A percentile compares a stretch with the other conserved stretches of the same genome.
Conservation (phyloP, 2,329 filamentous ascomycete species). For the Pseudocercospora fijiensis region DNA sequence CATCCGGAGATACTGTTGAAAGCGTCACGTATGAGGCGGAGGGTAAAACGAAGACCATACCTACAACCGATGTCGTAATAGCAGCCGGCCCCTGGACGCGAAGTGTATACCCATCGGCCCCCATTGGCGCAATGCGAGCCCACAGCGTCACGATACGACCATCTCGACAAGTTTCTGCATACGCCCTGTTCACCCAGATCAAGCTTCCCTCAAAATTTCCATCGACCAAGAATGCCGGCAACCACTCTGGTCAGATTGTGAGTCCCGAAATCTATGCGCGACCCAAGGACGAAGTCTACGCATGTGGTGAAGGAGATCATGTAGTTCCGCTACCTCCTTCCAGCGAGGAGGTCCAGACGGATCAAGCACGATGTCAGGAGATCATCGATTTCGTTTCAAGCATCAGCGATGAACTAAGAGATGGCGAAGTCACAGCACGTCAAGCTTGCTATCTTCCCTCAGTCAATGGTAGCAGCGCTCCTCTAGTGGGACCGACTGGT, state of each 20-base stretch:
- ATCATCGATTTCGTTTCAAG: slow-evolving; percentile 74
- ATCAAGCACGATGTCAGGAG: slow-evolving; percentile 76
- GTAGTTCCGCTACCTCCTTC: slow-evolving; percentile 71
- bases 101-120: slow-evolving; percentile 53
- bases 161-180: slow-evolving; percentile 62
- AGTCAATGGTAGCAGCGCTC: slow-evolving; percentile 59
- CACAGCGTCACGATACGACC: slow-evolving; percentile 64
- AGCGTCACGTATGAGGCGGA: slow-evolving; percentile 64
- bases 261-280: slow-evolving; percentile 93
- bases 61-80: slow-evolving; percentile 59
- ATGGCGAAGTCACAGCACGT: slow-evolving; percentile 62
- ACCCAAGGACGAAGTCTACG: slow-evolving; percentile 86
- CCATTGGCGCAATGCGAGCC: slow-evolving; percentile 60
- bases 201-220: slow-evolving; percentile 66
- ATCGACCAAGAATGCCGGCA: slow-evolving; percentile 33
- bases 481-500: slow-evolving; percentile 73
- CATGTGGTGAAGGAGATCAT: slow-evolving; percentile 85
- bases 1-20: slow-evolving; percentile 51
- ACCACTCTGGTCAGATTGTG: slow-evolving; percentile 60
- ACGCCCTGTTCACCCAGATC: slow-evolving; percentile 85
- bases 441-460: slow-evolving; percentile 95
- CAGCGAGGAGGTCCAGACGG: slow-evolving; percentile 72
- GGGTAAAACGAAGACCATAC: slow-evolving; percentile 48
- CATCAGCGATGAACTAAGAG: slow-evolving; percentile 51
- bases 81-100: slow-evolving; percentile 64